These are phyloP conservation scores for Carallia brachiata DNA, from an alignment of 345 rosid species.

Conservation along the genomic window DNA sequence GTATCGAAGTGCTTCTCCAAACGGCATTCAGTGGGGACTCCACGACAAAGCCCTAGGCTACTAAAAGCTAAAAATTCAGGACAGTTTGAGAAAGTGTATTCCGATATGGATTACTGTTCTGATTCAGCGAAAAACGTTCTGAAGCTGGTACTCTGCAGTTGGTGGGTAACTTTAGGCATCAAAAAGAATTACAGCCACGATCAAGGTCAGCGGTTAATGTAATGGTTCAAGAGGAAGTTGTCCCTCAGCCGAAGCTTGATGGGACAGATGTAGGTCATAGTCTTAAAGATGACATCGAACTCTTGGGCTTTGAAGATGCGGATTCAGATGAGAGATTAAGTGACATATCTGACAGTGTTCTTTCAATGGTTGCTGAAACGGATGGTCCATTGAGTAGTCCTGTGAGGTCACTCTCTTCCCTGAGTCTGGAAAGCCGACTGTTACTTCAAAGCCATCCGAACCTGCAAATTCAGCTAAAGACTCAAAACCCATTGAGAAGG, in stretches of 20 bases:
- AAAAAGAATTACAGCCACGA: constrained; percentile 32
- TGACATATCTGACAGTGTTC: constrained; percentile 88
- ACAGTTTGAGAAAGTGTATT: constrained; percentile 42
- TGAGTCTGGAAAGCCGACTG: constrained; percentile 46
- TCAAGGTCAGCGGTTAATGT: constrained; percentile 28
- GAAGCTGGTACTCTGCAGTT: constrained; percentile 70
- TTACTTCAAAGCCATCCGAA: constrained; percentile 8
- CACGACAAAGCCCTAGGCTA: constrained; percentile 34
- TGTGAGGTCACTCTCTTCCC: constrained; percentile 82
- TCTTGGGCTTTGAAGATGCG: constrained; percentile 66
- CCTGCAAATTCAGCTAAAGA: not conserved
- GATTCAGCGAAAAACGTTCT: constrained; percentile 69
- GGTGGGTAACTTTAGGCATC: constrained; percentile 43
- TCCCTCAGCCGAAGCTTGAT: constrained; percentile 24
- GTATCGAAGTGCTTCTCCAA: constrained; percentile 60
- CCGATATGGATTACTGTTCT: constrained; percentile 61
- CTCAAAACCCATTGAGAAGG: constrained; percentile 1
- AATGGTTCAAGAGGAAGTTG: constrained; percentile 3
- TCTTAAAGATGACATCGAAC: constrained; percentile 58
- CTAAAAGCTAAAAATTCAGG: constrained; percentile 40
- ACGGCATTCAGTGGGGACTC: constrained; percentile 50
- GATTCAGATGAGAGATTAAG: constrained; percentile 83
- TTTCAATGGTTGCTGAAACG: constrained; percentile 91
- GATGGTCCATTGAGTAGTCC: constrained; percentile 69
- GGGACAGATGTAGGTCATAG: constrained; percentile 34